These are phyloP conservation scores for Tieghemostelium lacteum DNA, from an alignment of 78 protist species.

Conservation along the genomic window DNA sequence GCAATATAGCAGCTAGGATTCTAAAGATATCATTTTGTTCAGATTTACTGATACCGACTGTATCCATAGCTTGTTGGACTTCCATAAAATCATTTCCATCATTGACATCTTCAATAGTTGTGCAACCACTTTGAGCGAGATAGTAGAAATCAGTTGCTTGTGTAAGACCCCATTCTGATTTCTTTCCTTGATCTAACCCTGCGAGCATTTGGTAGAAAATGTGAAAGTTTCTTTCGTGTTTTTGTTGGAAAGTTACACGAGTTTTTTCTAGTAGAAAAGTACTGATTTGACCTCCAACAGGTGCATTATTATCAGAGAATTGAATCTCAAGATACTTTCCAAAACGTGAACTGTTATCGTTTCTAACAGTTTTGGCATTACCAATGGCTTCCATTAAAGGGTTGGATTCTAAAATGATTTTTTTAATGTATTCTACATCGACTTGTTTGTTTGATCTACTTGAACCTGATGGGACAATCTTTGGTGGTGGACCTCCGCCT, in stretches of 20 bases:
- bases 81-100: conserved; percentile 74
- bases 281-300: conserved; percentile 72
- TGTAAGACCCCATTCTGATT: conserved; percentile 59
- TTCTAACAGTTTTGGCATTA: conserved; percentile 95
- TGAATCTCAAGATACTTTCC: conserved; percentile 90
- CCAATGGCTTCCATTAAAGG: conserved; percentile 97
- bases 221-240: conserved; percentile 94
- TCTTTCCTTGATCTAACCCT: conserved; percentile 45
- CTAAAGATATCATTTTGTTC: conserved; percentile 79
- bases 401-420: conserved; percentile 83
- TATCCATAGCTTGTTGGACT: conserved; percentile 52
- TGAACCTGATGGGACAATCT: background rate
- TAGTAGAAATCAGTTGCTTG: conserved; percentile 68
- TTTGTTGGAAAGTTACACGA: conserved; percentile 90
- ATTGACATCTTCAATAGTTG: conserved; percentile 68
- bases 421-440: conserved; percentile 75
- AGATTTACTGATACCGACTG: conserved; percentile 59
- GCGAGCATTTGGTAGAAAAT: conserved; percentile 91
- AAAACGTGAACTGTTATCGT: conserved; percentile 94
- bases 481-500: conserved; percentile 42
- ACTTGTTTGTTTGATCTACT: conserved; percentile 16
- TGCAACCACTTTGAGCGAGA: conserved; percentile 75
- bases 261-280: conserved; percentile 87
- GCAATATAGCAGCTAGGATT: conserved; percentile 86
- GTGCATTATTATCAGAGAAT: conserved; percentile 79